Conservation (phyloP, 2,329 filamentous ascomycete genomes). For the Pestalotiopsis sp. region DNA sequence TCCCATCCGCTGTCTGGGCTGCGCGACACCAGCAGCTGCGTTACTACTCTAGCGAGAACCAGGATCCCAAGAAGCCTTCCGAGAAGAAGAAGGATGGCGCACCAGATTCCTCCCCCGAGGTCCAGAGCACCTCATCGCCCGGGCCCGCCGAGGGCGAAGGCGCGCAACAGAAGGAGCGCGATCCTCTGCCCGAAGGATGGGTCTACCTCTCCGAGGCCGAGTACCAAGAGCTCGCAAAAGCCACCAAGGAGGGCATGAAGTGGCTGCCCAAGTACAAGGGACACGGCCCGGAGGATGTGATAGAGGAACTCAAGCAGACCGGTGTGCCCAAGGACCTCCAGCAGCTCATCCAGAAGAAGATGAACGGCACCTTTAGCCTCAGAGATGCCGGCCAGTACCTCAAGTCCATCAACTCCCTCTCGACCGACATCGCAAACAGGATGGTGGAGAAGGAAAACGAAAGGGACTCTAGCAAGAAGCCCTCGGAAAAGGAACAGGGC, state of each 20-base stretch:
- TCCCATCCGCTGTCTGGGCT: conserved; percentile 26
- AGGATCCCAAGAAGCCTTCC: conserved; percentile 20
- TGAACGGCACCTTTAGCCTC: conserved; percentile 9
- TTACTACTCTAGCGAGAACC: conserved; percentile 26
- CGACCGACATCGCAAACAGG: conserved; percentile 17
- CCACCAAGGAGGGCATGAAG: neutral
- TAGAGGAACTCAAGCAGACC: conserved; percentile 17
- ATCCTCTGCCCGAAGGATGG: conserved; percentile 31
- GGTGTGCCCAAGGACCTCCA: conserved; percentile 22
- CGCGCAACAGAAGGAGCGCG: conserved; percentile 17
- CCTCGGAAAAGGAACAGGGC: neutral
- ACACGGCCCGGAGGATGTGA: conserved; percentile 6
- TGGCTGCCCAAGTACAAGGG: conserved; percentile 10
- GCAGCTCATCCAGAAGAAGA: conserved; percentile 18
- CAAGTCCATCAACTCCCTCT: conserved; percentile 20
- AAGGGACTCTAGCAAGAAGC: neutral
- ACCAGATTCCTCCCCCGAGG: conserved; percentile 18
- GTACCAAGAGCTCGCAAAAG: conserved; percentile 6
- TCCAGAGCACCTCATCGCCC: conserved; percentile 30
- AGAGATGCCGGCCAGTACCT: conserved; percentile 20
- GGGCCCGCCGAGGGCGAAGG: conserved; percentile 27
- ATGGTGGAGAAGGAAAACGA: conserved; percentile 1
- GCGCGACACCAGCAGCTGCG: conserved; percentile 20
- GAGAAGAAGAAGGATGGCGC: conserved; percentile 14
- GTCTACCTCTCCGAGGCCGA: conserved; percentile 27